A percentile compares a stretch with the other conserved stretches of the same genome.
Conservation (phyloP, 129 eudicot species). For the Flaveria brownii region DNA sequence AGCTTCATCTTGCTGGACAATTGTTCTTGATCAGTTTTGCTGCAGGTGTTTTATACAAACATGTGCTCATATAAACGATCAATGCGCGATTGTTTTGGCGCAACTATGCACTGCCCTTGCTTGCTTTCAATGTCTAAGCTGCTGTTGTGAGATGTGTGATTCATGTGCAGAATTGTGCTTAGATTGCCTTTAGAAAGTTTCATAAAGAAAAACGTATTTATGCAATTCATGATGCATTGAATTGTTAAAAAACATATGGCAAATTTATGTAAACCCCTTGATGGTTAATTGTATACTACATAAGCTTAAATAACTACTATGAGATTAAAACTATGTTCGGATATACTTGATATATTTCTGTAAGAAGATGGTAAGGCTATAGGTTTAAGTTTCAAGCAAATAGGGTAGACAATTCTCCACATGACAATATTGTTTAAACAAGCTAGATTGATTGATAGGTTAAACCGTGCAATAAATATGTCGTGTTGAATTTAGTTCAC, state of each 20-base stretch:
- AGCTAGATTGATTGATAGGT: no score
- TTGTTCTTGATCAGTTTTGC: slow-evolving; percentile 48
- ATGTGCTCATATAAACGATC: slow-evolving; percentile 55
- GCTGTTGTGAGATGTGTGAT: slow-evolving; percentile 66
- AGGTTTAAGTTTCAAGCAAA: no score
- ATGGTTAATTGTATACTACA: background rate
- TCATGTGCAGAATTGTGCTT: slow-evolving; percentile 42
- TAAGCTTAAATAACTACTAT: background rate
- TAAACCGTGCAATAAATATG: no score
- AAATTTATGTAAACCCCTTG: background rate
- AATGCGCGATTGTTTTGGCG: slow-evolving; percentile 53
- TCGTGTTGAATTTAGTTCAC: no score
- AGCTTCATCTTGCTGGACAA: slow-evolving; percentile 51
- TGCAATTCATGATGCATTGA: background rate
- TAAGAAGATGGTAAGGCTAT: no score
- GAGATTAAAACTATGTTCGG: background rate
- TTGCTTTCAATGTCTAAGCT: slow-evolving; percentile 64
- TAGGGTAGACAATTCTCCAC: no score
- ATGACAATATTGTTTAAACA: no score
- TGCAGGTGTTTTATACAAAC: slow-evolving; percentile 76
- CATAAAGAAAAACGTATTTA: background rate
- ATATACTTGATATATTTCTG: no score
- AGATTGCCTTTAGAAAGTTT: slow-evolving; percentile 27
- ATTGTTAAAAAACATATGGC: background rate
- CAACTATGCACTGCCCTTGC: slow-evolving; percentile 80